A percentile compares a stretch with the other conserved stretches of the same genome.
Conservation (phyloP, 257 asterid species). For the Verbena officinalis region DNA sequence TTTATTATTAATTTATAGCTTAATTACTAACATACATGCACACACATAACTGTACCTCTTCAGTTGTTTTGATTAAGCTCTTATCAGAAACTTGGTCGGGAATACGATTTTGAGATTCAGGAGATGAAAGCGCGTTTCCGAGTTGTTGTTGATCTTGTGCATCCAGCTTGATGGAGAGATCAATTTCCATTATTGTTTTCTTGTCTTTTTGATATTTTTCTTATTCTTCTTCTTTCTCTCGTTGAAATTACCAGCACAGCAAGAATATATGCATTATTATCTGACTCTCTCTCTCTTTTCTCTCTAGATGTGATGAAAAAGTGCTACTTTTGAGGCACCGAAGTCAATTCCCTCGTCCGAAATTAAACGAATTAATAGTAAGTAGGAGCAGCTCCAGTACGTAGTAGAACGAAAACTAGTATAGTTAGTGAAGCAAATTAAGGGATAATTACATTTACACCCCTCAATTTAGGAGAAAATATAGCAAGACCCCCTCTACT, state of each 20-base stretch:
- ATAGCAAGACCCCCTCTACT: too few relatives aligned
- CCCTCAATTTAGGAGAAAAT: too few relatives aligned
- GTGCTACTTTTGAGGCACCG: constrained; percentile 57
- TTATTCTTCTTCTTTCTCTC: constrained; percentile 26
- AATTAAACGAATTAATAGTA: constrained; percentile 34
- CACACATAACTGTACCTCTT: constrained; percentile 43
- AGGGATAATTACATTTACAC: constrained; percentile 40
- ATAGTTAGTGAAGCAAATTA: constrained; percentile 34
- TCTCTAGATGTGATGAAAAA: constrained; percentile 7
- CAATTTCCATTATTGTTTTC: constrained; percentile 68
- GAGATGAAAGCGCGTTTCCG: neutral
- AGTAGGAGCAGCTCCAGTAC: too few relatives aligned
- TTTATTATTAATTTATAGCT: too few relatives aligned
- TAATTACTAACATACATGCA: too few relatives aligned
- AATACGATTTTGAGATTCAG: neutral
- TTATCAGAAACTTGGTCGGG: neutral
- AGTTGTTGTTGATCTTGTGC: constrained; percentile 41
- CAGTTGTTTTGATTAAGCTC: constrained; percentile 32
- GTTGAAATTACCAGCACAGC: too few relatives aligned
- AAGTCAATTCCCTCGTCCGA: constrained; percentile 74
- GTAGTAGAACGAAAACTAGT: constrained; percentile 30
- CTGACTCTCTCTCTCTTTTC: constrained; percentile 1
- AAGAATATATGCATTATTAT: too few relatives aligned
- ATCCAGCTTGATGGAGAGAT: constrained; percentile 77
- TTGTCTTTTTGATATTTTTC: too few relatives aligned